phyloP scores from a whole-genome alignment of 2,329 filamentous ascomycete species.

The Cladobotryum protrusum region DNA sequence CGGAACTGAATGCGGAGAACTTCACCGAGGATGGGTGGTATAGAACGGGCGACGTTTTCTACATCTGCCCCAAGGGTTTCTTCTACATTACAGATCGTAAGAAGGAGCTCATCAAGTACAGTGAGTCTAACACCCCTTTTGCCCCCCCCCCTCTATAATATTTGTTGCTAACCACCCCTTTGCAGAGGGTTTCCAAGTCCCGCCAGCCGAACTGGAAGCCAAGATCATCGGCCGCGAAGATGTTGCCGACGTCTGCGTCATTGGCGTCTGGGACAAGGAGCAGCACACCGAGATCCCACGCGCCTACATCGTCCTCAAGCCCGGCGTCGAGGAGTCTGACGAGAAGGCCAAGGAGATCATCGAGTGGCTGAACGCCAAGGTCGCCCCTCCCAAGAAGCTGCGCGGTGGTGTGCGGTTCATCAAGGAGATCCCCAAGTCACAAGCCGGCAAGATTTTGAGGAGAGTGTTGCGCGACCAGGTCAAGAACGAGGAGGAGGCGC shows the following conservation, averaged over 20 bases:
- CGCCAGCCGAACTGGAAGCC: constrained; percentile 59
- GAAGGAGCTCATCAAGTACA: constrained; percentile 57
- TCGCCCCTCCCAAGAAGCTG: constrained; percentile 61
- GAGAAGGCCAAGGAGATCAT: constrained; percentile 28
- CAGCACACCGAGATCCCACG: constrained; percentile 64
- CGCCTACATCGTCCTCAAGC: constrained; percentile 31
- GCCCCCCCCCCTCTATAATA: constrained; percentile 9
- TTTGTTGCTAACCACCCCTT: background rate
- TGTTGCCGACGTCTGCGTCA: constrained; percentile 56
- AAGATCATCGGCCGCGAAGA: constrained; percentile 38
- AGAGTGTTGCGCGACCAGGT: constrained; percentile 43
- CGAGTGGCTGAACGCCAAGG: constrained; percentile 45
- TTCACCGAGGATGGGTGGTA: constrained; percentile 78
- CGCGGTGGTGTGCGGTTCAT: constrained; percentile 66
- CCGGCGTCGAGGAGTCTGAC: constrained; percentile 31
- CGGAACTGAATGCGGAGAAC: constrained; percentile 61
- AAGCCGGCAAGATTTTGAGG: constrained; percentile 44
- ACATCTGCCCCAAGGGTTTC: constrained; percentile 69
- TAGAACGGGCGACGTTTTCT: constrained; percentile 82
- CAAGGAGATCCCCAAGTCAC: constrained; percentile 64
- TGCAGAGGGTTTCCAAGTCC: constrained; percentile 60
- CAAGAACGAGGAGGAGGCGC: constrained; percentile 26
- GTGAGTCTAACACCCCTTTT: constrained; percentile 27
- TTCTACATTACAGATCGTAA: constrained; percentile 86
- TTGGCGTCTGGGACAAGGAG: constrained; percentile 52